Evolutionary conservation across 139 green algal genomes (phyloP).

Genomic region (Prasinococcaceae sp.): DNA sequence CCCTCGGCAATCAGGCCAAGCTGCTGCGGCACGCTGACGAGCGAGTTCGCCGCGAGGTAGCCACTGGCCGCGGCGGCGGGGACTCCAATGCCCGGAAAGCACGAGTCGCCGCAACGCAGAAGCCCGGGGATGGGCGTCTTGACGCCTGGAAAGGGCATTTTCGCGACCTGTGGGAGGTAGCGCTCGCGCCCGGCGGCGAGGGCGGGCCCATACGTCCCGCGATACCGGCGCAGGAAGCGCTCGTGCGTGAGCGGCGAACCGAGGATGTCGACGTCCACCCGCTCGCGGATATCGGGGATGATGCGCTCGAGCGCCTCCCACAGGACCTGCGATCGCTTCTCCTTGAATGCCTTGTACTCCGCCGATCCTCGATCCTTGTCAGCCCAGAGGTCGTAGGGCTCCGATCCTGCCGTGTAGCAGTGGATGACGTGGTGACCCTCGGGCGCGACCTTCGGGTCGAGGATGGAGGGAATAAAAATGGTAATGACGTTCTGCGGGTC

Average conservation of each 20-base stretch:
- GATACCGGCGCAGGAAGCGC: conserved; percentile 47
- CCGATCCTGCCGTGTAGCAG: conserved; percentile 51
- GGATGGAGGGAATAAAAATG: conserved; percentile 50
- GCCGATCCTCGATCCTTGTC: not conserved
- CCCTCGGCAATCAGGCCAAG: conserved; percentile 10
- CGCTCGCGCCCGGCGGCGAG: conserved; percentile 17
- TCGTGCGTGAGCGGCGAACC: conserved; percentile 45
- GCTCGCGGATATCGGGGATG: conserved; percentile 11
- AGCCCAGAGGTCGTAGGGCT: conserved; percentile 37
- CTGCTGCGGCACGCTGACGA: conserved; percentile 8
- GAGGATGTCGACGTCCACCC: conserved; percentile 9
- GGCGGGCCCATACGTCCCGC: conserved; percentile 62
- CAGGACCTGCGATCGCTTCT: conserved; percentile 14
- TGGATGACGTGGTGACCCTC: conserved; percentile 28
- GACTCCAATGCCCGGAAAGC: conserved; percentile 82
- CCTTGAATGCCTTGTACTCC: conserved; percentile 21
- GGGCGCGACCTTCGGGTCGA: conserved; percentile 46
- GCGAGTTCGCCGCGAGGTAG: conserved; percentile 40
- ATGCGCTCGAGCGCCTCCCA: conserved; percentile 10
- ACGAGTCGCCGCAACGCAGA: conserved; percentile 56
- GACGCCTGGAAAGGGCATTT: conserved; percentile 47
- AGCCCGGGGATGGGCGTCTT: conserved; percentile 50
- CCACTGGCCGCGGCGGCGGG: conserved; percentile 67
- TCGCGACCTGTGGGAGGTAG: not conserved
- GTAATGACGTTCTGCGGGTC: conserved; percentile 32